phyloP scores from a whole-genome alignment of 2,329 filamentous ascomycete genomes.

The Tolypocladium tropicale region DNA sequence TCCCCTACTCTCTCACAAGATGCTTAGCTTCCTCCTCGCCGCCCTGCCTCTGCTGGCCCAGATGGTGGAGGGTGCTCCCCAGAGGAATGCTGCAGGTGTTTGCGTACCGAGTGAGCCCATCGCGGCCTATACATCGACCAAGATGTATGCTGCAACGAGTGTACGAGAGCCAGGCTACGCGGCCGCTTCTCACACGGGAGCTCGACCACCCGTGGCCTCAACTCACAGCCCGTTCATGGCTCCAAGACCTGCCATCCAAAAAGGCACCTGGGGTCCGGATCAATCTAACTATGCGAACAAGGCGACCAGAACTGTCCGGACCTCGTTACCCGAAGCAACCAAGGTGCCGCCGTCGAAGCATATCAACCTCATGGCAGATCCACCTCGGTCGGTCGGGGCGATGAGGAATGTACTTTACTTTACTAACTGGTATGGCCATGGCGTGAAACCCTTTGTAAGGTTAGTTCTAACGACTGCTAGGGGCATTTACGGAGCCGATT shows the following conservation, averaged over 20 bases:
- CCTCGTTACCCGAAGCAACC: background rate
- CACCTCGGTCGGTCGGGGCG: background rate
- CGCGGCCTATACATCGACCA: background rate
- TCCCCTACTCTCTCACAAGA: slow-evolving; percentile 1
- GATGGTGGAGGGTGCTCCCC: slow-evolving; percentile 7
- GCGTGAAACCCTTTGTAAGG: background rate
- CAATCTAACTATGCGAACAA: background rate
- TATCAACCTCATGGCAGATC: background rate
- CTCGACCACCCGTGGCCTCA: background rate
- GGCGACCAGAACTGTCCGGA: background rate
- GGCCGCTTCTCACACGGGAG: background rate
- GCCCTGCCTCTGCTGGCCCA: slow-evolving; percentile 15
- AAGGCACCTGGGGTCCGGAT: too few relatives aligned
- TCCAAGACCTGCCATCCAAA: too few relatives aligned
- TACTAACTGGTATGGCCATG: slow-evolving; percentile 35
- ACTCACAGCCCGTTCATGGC: background rate
- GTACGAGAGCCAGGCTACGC: background rate
- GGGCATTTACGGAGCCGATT: slow-evolving; percentile 61
- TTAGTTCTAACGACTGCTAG: slow-evolving; percentile 31
- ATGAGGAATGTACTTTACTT: slow-evolving; percentile 39
- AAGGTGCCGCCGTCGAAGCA: background rate
- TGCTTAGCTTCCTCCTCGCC: slow-evolving; percentile 13
- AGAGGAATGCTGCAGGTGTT: background rate
- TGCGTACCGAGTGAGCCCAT: background rate
- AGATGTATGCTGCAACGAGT: background rate